Percentiles rank a stretch among this genome's conserved stretches.
These are phyloP conservation scores for Thielaviopsis ethacetica DNA, from an alignment of 2,329 filamentous ascomycete species.

Conservation along the genomic window DNA sequence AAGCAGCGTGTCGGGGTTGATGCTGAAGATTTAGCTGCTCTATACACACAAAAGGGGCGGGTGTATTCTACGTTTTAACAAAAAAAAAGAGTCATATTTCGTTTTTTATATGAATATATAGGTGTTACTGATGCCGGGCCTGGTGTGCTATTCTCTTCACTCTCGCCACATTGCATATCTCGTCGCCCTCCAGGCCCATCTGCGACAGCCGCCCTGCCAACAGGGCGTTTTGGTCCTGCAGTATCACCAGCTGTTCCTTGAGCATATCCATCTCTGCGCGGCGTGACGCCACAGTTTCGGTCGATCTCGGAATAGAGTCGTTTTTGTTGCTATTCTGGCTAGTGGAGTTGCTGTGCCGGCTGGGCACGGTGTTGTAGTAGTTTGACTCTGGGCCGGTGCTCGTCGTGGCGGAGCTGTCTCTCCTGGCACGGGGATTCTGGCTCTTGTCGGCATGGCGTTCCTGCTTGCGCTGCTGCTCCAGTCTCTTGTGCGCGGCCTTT, in stretches of 20 bases:
- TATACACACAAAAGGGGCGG: neutral
- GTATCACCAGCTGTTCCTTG: constrained; percentile 33
- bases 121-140: neutral
- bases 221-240: constrained; percentile 44
- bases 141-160: neutral
- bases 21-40: constrained; percentile 10
- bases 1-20: constrained; percentile 12
- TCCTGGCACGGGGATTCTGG: constrained; percentile 36
- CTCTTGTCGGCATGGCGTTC: constrained; percentile 44
- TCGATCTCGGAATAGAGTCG: neutral
- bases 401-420: constrained; percentile 22
- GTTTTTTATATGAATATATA: neutral
- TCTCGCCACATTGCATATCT: constrained; percentile 1
- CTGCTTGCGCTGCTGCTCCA: constrained; percentile 23
- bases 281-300: neutral
- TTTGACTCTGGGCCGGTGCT: neutral
- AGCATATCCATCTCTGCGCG: constrained; percentile 36
- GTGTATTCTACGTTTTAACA: neutral
- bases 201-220: constrained; percentile 38
- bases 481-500: constrained; percentile 45
- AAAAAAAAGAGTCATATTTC: neutral
- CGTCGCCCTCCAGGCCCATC: constrained; percentile 16
- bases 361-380: constrained; percentile 13
- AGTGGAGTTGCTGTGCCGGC: constrained; percentile 33
- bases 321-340: neutral